phyloP scores from a whole-genome alignment of 2,329 filamentous ascomycete species.

The Metarhizium guizhouense region DNA sequence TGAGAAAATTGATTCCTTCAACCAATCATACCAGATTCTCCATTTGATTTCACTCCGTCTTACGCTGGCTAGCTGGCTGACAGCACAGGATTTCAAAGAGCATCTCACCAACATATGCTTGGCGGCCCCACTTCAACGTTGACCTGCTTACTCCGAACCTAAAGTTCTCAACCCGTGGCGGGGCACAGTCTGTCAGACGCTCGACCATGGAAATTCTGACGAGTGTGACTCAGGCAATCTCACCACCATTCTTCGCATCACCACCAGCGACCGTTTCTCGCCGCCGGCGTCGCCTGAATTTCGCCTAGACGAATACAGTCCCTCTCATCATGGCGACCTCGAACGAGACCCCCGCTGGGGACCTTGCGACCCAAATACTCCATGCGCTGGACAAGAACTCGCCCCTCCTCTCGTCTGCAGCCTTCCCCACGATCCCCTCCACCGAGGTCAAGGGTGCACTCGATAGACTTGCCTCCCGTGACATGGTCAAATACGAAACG shows the following conservation, averaged over 20 bases:
- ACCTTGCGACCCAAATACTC: constrained; percentile 57
- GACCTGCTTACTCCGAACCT: background rate
- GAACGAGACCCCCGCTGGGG: constrained; percentile 31
- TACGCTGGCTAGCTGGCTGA: too few relatives aligned
- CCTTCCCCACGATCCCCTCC: constrained; percentile 59
- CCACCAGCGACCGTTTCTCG: background rate
- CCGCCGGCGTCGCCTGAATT: background rate
- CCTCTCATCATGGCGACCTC: constrained; percentile 31
- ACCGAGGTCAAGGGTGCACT: constrained; percentile 74
- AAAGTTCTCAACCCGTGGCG: background rate
- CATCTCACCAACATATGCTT: too few relatives aligned
- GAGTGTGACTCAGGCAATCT: constrained; percentile 3
- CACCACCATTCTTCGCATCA: background rate
- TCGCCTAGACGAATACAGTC: background rate
- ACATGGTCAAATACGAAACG: constrained; percentile 80
- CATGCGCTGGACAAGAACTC: constrained; percentile 54
- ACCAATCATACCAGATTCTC: too few relatives aligned
- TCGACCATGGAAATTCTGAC: constrained; percentile 3
- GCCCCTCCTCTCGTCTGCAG: constrained; percentile 58
- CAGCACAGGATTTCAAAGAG: too few relatives aligned
- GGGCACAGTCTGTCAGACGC: background rate
- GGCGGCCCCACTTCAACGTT: background rate
- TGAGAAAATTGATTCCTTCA: too few relatives aligned
- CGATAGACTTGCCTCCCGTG: constrained; percentile 74
- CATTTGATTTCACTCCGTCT: too few relatives aligned